Evolutionary conservation across 495 filamentous ascomycete genomes (phyloP).

Genomic region (Aspergillus saccharolyticus): DNA sequence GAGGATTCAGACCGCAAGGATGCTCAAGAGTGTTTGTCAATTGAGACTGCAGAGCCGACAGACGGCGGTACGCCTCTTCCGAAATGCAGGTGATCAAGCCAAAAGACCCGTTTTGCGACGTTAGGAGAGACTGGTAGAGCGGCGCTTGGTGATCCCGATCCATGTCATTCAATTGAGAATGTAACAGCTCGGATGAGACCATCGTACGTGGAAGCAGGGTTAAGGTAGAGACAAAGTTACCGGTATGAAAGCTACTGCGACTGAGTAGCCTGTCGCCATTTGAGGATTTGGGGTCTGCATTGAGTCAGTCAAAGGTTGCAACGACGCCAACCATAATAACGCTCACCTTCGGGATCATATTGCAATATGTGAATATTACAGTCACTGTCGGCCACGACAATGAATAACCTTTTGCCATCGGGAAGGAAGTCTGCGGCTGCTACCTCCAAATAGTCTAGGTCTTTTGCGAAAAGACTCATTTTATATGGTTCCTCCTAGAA

Average conservation of each 20-base stretch:
- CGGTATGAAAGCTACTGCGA: conserved; percentile 80
- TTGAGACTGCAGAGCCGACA: conserved; percentile 77
- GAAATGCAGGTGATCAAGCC: conserved; percentile 71
- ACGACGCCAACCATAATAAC: neutral
- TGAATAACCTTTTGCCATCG: conserved; percentile 72
- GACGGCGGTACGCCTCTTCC: conserved; percentile 75
- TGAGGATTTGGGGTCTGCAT: conserved; percentile 82
- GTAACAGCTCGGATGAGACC: conserved; percentile 37
- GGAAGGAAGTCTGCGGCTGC: conserved; percentile 84
- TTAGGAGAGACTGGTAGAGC: conserved; percentile 59
- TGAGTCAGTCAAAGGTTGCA: conserved; percentile 4
- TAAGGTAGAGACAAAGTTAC: conserved; percentile 66
- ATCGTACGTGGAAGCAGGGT: conserved; percentile 67
- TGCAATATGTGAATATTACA: conserved; percentile 82
- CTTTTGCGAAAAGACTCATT: conserved; percentile 91
- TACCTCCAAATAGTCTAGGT: conserved; percentile 68
- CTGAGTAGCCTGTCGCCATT: conserved; percentile 83
- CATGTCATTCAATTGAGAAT: conserved; percentile 36
- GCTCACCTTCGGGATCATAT: conserved; percentile 82
- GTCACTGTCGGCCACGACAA: conserved; percentile 79
- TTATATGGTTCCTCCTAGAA: conserved; percentile 80
- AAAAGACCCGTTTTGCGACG: conserved; percentile 67
- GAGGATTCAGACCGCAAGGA: conserved; percentile 74
- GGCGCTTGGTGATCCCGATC: conserved; percentile 26
- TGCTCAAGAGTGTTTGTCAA: conserved; percentile 71